A percentile compares a stretch with the other conserved stretches of the same genome.
Conservation (phyloP, 164 flowering plant genomes). For the Warburgia ugandensis region DNA sequence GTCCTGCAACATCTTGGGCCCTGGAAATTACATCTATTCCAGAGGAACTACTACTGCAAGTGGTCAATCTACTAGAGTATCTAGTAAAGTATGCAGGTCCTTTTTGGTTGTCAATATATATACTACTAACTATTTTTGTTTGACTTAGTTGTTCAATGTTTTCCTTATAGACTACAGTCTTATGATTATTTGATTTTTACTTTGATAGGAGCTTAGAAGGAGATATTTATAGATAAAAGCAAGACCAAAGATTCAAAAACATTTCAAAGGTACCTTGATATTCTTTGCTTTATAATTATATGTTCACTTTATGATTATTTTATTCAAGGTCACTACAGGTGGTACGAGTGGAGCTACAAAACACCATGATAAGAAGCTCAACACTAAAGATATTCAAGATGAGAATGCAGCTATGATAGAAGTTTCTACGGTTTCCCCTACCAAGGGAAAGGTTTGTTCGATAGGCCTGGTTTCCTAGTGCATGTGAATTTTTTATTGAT, state of each 20-base stretch:
- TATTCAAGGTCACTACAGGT: conserved; percentile 6
- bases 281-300: neutral
- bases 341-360: conserved; percentile 15
- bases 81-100: neutral
- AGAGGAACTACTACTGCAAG: too few species aligned
- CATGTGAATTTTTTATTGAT: neutral
- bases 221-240: conserved; percentile 44
- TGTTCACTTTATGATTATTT: neutral
- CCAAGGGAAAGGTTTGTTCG: conserved; percentile 7
- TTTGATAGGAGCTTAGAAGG: conserved; percentile 40
- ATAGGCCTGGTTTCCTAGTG: neutral
- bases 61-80: too few species aligned
- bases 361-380: conserved; percentile 9
- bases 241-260: conserved; percentile 28
- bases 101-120: too few species aligned
- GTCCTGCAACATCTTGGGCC: too few species aligned
- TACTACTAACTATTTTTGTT: neutral
- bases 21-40: too few species aligned
- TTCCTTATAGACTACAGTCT: too few species aligned
- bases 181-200: conserved; percentile 7
- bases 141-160: neutral
- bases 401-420: conserved; percentile 11
- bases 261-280: conserved; percentile 26
- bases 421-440: conserved; percentile 12
- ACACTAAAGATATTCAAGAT: conserved; percentile 9